Percentiles rank a stretch among this genome's conserved stretches.
Evolutionary conservation across 345 rosid genomes (phyloP).

Genomic region (Pseudoturritis turrita): DNA sequence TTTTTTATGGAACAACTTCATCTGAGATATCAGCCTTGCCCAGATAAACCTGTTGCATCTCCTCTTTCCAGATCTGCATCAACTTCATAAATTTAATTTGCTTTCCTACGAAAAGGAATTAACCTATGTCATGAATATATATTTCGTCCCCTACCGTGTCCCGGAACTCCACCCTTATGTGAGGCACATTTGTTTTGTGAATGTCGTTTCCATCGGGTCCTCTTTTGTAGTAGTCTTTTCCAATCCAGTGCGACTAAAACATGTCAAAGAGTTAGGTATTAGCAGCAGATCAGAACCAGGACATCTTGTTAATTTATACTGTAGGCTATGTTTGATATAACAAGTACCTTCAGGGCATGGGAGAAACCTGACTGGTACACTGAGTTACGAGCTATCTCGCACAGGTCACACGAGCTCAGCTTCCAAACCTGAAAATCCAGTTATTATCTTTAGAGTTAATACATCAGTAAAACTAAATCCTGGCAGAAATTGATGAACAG

Average conservation of each 20-base stretch:
- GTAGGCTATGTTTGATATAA: not conserved
- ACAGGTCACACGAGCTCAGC: conserved; percentile 93
- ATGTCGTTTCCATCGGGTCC: conserved; percentile 95
- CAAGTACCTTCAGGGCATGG: conserved; percentile 84
- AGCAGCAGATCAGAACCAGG: not conserved
- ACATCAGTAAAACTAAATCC: not conserved
- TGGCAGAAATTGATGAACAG: not conserved
- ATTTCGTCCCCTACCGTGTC: conserved; percentile 48
- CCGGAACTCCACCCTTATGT: conserved; percentile 90
- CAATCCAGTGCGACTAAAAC: conserved; percentile 95
- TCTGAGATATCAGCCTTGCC: conserved; percentile 52
- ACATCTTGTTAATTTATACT: not conserved
- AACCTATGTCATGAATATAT: not conserved
- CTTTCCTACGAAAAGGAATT: not conserved
- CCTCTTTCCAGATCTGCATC: conserved; percentile 89
- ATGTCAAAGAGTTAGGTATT: not conserved
- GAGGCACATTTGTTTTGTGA: conserved; percentile 92
- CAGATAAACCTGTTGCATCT: conserved; percentile 79
- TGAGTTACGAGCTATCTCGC: conserved; percentile 99
- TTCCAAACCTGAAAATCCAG: conserved; percentile 72
- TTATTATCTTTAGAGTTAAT: not conserved
- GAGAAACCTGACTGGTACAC: conserved; percentile 99
- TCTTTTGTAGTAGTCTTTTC: conserved; percentile 84
- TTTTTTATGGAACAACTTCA: conserved; percentile 48
- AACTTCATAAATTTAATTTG: not conserved